A percentile compares a stretch with the other conserved stretches of the same genome.
Conservation (phyloP, 2,329 filamentous ascomycete species). For the Blastomyces emzantsi region DNA sequence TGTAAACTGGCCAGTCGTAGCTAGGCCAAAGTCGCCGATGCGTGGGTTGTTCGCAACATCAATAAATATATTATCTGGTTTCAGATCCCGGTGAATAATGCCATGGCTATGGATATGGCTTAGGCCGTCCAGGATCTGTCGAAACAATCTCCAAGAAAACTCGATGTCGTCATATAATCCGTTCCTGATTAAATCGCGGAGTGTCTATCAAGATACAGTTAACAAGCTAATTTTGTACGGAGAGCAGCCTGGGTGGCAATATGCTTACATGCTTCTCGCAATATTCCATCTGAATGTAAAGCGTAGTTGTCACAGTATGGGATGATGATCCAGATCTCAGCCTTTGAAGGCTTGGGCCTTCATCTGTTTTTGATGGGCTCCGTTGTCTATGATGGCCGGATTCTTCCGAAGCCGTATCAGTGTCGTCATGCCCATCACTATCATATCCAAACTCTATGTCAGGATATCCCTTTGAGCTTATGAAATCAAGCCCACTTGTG, state of each 20-base stretch:
- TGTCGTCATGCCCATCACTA: constrained; percentile 31
- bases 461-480: constrained; percentile 72
- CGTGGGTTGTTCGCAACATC: constrained; percentile 83
- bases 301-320: constrained; percentile 56
- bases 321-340: constrained; percentile 42
- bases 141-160: constrained; percentile 81
- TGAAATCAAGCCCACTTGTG: constrained; percentile 80
- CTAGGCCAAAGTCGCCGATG: constrained; percentile 93
- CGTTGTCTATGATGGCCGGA: constrained; percentile 19
- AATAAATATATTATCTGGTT: constrained; percentile 97
- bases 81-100: constrained; percentile 92
- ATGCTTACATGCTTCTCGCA: constrained; percentile 71
- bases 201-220: constrained; percentile 46
- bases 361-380: constrained; percentile 13
- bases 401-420: constrained; percentile 27
- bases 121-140: constrained; percentile 83
- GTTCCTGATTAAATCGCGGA: constrained; percentile 76
- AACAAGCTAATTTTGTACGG: constrained; percentile 6
- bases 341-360: constrained; percentile 31
- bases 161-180: constrained; percentile 64
- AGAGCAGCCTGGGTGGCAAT: background rate
- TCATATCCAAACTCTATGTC: constrained; percentile 69
- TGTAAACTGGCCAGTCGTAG: constrained; percentile 66
- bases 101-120: constrained; percentile 82
- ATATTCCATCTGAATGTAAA: constrained; percentile 99